Evolutionary conservation across 441 rosid species (phyloP).

Genomic region (Eugenia klotzschiana): DNA sequence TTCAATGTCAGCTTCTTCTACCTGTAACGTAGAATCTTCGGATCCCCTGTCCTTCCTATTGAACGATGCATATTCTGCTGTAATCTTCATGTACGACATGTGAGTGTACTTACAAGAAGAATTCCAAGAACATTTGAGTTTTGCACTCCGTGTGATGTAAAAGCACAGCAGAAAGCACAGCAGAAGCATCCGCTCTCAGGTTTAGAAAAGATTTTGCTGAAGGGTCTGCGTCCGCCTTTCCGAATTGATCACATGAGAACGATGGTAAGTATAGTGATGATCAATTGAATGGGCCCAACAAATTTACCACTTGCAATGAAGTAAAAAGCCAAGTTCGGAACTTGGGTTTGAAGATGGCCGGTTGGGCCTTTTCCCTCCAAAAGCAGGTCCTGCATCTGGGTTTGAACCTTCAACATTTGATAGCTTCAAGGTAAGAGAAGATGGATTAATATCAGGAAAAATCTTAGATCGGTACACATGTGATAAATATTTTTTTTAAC

Average conservation of each 20-base stretch:
- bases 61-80: background rate
- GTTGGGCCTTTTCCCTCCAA: background rate
- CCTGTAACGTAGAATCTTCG: background rate
- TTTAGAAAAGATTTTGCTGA: background rate
- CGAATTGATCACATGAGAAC: no score
- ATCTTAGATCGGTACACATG: no score
- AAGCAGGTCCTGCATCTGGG: background rate
- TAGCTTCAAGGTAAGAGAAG: background rate
- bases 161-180: no score
- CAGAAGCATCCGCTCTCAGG: no score
- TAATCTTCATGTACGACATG: background rate
- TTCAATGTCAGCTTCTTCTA: background rate
- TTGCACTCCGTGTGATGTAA: no score
- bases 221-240: rapidly evolving
- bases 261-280: no score
- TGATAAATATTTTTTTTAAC: no score
- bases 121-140: background rate
- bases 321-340: background rate
- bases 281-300: background rate
- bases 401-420: background rate
- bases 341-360: background rate
- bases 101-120: background rate
- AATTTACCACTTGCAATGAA: background rate
- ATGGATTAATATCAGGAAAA: no score
- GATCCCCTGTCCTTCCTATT: background rate